Evolutionary conservation across 768 basidiomycete genomes (phyloP).

Genomic region (Clitopilus passeckerianus): DNA sequence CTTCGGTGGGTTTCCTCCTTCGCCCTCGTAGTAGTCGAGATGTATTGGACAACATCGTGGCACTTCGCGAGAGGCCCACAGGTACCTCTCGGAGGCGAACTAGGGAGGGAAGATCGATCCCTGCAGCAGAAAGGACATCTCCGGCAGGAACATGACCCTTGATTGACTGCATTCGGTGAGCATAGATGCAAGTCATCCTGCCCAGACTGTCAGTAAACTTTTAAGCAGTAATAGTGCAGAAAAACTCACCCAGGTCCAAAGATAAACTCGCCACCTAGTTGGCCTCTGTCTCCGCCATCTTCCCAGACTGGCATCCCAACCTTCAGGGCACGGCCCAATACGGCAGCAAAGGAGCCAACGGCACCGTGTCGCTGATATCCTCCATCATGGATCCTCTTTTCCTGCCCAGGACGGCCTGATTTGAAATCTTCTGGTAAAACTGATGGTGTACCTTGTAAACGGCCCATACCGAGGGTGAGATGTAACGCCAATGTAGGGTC

Average conservation of each 20-base stretch:
- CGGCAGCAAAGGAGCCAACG: constrained; percentile 68
- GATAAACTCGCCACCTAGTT: constrained; percentile 88
- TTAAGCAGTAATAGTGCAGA: constrained; percentile 1
- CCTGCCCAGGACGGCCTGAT: constrained; percentile 1
- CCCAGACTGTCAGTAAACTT: background rate
- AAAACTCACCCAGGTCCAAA: constrained; percentile 37
- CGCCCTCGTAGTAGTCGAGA: background rate
- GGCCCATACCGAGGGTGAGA: constrained; percentile 67
- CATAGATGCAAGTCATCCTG: constrained; percentile 64
- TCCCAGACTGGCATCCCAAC: constrained; percentile 81
- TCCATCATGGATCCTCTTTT: constrained; percentile 11
- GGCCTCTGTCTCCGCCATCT: constrained; percentile 68
- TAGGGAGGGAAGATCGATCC: constrained; percentile 14
- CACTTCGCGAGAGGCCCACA: background rate
- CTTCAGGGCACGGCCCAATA: constrained; percentile 63
- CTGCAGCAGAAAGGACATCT: constrained; percentile 61
- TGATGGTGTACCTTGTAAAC: constrained; percentile 9
- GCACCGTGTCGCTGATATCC: constrained; percentile 63
- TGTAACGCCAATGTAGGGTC: constrained; percentile 72
- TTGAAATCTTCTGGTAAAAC: background rate
- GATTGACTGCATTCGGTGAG: constrained; percentile 81
- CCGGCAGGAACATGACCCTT: constrained; percentile 71
- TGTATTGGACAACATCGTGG: background rate
- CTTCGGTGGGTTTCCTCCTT: background rate
- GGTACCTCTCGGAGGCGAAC: background rate